Percentiles rank a stretch among this genome's conserved stretches.
Evolutionary conservation across 2,329 filamentous ascomycete species (phyloP).

Genomic region (Penicillium sp.): DNA sequence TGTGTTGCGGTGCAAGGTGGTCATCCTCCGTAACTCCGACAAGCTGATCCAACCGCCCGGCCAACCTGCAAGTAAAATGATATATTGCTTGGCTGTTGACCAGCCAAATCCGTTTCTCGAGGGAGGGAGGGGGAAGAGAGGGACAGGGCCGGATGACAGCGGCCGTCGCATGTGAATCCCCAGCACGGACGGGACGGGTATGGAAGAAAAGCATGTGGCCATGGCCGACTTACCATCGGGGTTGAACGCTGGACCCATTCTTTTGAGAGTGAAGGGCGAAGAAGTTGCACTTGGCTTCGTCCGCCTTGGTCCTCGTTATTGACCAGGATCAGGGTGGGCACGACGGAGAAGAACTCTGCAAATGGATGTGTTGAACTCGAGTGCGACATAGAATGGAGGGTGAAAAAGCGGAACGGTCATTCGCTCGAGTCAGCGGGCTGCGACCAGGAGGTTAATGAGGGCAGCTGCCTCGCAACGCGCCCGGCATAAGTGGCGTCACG

Average conservation of each 20-base stretch:
- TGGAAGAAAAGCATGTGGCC: slow-evolving; percentile 11
- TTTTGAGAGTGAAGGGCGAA: slow-evolving; percentile 3
- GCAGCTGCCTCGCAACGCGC: slow-evolving; percentile 32
- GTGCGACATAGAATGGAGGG: slow-evolving; percentile 17
- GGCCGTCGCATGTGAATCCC: slow-evolving; percentile 18
- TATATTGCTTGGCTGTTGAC: not conserved
- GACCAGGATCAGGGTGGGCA: slow-evolving; percentile 2
- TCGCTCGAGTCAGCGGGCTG: slow-evolving; percentile 27
- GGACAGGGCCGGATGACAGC: not conserved
- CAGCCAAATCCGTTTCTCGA: not conserved
- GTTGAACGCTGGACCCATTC: slow-evolving; percentile 33
- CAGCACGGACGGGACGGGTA: not conserved
- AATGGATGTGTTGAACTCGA: slow-evolving; percentile 12
- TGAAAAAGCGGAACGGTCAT: slow-evolving; percentile 14
- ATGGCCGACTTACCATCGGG: slow-evolving; percentile 34
- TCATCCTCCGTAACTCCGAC: too few relatives aligned
- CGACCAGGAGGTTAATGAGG: slow-evolving; percentile 18
- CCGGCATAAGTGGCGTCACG: slow-evolving; percentile 25
- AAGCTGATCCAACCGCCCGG: too few relatives aligned
- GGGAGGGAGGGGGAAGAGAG: too few relatives aligned
- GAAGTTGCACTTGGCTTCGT: not conserved
- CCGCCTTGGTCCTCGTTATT: not conserved
- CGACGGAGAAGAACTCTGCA: slow-evolving; percentile 17
- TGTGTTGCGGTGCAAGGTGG: too few relatives aligned
- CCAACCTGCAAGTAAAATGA: not conserved